Evolutionary conservation across 768 basidiomycete species (phyloP).

Genomic region (Russula sp.): DNA sequence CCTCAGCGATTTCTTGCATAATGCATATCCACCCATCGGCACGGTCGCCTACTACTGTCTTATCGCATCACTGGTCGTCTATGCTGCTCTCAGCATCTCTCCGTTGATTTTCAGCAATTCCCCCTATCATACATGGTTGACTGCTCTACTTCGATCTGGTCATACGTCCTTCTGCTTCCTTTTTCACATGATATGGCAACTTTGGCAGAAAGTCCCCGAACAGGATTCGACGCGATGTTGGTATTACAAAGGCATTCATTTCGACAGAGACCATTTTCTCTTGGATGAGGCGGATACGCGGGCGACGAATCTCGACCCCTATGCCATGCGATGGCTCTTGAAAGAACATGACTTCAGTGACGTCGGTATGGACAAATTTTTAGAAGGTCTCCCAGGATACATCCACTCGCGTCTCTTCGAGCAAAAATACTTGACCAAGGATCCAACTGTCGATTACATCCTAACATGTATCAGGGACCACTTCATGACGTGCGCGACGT

Average conservation of each 20-base stretch:
- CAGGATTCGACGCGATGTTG: too few relatives aligned
- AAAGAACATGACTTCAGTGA: constrained; percentile 10
- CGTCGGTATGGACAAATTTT: constrained; percentile 12
- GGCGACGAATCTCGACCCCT: constrained; percentile 1
- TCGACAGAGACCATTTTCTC: neutral
- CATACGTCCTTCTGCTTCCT: neutral
- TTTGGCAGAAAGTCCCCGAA: neutral
- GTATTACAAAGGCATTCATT: neutral
- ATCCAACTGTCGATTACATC: neutral
- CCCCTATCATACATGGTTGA: constrained; percentile 15
- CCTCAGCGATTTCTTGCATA: constrained; percentile 11
- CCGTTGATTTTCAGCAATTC: constrained; percentile 9
- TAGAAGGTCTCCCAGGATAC: constrained; percentile 13
- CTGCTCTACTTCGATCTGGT: neutral
- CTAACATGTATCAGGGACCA: constrained; percentile 4
- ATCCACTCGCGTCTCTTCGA: constrained; percentile 3
- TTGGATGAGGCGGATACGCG: neutral
- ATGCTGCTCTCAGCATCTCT: constrained; percentile 9
- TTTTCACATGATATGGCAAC: neutral
- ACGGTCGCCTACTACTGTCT: neutral
- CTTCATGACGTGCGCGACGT: constrained; percentile 11
- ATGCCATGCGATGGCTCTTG: constrained; percentile 14
- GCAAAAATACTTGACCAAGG: neutral
- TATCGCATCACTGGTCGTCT: neutral
- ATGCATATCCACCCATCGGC: neutral